These are phyloP conservation scores for Coprinellus micaceus DNA, from an alignment of 768 basidiomycete genomes.

Conservation along the genomic window DNA sequence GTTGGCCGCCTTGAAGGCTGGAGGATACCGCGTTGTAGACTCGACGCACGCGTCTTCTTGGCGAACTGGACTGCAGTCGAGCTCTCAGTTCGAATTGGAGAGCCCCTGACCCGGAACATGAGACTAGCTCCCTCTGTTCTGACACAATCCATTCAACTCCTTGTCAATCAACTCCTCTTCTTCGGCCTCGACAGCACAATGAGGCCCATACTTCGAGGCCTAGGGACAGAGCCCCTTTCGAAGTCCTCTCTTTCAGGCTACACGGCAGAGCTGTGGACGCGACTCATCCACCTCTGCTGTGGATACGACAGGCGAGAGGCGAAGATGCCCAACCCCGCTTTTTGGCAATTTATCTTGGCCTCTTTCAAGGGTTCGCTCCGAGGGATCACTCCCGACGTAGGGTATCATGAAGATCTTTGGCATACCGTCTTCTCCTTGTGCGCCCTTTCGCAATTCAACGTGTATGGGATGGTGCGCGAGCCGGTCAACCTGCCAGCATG, in stretches of 20 bases:
- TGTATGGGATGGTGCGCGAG: slow-evolving; percentile 34
- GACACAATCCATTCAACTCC: not conserved
- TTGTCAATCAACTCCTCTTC: slow-evolving; percentile 36
- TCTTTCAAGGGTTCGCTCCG: slow-evolving; percentile 24
- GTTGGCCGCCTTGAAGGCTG: not conserved
- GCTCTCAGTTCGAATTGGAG: slow-evolving; percentile 41
- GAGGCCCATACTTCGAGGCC: slow-evolving; percentile 31
- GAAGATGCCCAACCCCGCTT: slow-evolving; percentile 27
- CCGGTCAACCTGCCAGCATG: slow-evolving; percentile 41
- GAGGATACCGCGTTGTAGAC: slow-evolving; percentile 22
- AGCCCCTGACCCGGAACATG: slow-evolving; percentile 17
- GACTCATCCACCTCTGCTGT: slow-evolving; percentile 56
- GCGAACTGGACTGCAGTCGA: slow-evolving; percentile 67
- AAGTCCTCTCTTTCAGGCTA: slow-evolving; percentile 36
- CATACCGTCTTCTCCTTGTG: slow-evolving; percentile 62
- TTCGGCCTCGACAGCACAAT: slow-evolving; percentile 50
- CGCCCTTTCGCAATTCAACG: slow-evolving; percentile 76
- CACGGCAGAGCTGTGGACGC: slow-evolving; percentile 71
- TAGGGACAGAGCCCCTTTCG: slow-evolving; percentile 25
- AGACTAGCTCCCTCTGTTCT: slow-evolving; percentile 8
- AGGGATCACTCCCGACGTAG: slow-evolving; percentile 24
- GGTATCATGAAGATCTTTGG: slow-evolving; percentile 62
- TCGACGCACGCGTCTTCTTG: slow-evolving; percentile 39
- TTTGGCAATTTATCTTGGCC: slow-evolving; percentile 45
- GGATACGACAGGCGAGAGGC: slow-evolving; percentile 13